Conservation (phyloP, 352 stramenopile genomes). For the Globisporangium middletonii region DNA sequence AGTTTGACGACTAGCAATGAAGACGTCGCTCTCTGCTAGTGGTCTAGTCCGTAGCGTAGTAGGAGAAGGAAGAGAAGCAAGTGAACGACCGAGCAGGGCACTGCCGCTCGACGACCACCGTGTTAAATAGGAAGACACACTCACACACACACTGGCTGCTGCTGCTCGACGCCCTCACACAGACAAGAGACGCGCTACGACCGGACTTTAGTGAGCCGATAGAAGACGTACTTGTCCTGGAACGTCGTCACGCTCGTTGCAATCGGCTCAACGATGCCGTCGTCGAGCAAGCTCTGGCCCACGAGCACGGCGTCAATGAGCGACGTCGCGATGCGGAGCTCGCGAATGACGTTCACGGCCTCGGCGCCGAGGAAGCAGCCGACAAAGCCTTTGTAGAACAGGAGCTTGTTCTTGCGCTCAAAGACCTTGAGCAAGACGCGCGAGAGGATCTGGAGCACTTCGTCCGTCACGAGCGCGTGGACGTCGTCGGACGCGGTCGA, state of each 20-base stretch:
- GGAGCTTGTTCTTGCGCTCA: conserved; percentile 84
- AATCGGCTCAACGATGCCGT: conserved; percentile 75
- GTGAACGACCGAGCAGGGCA: background rate
- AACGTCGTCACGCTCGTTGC: conserved; percentile 63
- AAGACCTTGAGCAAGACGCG: conserved; percentile 78
- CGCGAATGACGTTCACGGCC: conserved; percentile 76
- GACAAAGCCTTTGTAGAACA: conserved; percentile 83
- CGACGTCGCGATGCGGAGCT: conserved; percentile 60
- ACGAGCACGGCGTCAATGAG: conserved; percentile 79
- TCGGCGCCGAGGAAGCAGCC: conserved; percentile 81
- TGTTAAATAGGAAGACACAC: background rate
- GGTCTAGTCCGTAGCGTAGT: background rate
- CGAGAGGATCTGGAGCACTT: conserved; percentile 52
- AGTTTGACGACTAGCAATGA: conserved; percentile 7
- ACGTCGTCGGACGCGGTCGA: conserved; percentile 65
- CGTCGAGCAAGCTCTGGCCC: conserved; percentile 73
- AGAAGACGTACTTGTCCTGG: conserved; percentile 87
- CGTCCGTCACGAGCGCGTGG: conserved; percentile 78
- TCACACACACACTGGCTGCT: background rate
- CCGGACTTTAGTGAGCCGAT: conserved; percentile 52
- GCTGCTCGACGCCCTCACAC: background rate
- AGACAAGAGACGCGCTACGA: conserved; percentile 19
- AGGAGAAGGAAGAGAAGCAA: background rate
- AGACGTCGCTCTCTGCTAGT: background rate
- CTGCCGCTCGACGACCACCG: no score